Evolutionary conservation across 148 eudicot species (phyloP).

Genomic region (Vaccinium darrowii): DNA sequence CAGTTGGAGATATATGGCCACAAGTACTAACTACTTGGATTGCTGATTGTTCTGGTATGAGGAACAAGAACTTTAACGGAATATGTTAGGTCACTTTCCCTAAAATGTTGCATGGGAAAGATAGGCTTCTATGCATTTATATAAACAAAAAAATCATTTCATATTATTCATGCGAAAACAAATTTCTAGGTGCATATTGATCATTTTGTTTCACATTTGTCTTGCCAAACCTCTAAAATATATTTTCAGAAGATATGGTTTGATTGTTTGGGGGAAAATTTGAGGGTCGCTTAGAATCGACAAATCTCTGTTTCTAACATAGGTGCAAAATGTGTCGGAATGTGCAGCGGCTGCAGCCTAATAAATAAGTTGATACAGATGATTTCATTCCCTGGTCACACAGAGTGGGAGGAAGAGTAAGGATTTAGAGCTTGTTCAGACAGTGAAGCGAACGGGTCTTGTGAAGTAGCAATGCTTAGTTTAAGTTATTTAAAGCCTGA

Average conservation of each 20-base stretch:
- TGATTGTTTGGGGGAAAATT: not conserved
- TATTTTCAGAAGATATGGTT: not conserved
- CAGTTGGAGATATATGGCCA: not conserved
- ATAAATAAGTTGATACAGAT: not conserved
- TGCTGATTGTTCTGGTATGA: not conserved
- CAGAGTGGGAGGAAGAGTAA: not conserved
- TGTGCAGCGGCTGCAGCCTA: not conserved
- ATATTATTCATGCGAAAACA: not conserved
- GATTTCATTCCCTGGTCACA: not conserved
- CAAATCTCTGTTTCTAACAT: not conserved
- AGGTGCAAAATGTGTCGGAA: not conserved
- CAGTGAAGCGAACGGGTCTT: not conserved
- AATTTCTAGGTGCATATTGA: not conserved
- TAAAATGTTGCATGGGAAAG: not conserved
- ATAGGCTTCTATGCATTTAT: not conserved
- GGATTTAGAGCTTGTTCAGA: not conserved
- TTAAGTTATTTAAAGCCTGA: not conserved
- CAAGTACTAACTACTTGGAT: conserved; percentile 7
- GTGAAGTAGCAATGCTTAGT: not conserved
- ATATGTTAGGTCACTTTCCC: not conserved
- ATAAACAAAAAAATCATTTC: not conserved
- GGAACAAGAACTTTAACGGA: not conserved
- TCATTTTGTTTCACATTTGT: not conserved
- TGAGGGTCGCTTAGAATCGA: not conserved
- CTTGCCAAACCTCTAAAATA: not conserved